A percentile compares a stretch with the other conserved stretches of the same genome.
Conservation (phyloP, 345 rosid species). For the Acer negundo region DNA sequence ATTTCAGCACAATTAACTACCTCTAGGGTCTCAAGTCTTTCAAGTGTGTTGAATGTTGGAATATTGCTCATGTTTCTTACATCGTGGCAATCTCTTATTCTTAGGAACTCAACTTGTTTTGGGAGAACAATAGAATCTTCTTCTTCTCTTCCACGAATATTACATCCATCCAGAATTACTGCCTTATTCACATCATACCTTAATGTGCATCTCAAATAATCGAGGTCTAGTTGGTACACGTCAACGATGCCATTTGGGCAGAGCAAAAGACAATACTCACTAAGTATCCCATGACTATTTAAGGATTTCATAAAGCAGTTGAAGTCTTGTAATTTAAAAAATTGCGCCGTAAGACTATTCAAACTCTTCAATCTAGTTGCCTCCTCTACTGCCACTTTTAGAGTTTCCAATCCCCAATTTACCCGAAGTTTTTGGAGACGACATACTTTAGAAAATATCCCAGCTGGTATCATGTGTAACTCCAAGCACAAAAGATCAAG, state of each 20-base stretch:
- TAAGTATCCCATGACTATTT: neutral
- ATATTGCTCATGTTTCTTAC: neutral
- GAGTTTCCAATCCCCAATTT: neutral
- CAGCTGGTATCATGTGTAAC: slow-evolving; percentile 2
- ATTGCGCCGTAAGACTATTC: neutral
- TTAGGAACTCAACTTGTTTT: neutral
- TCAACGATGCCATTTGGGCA: too few species aligned
- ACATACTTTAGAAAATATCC: slow-evolving; percentile 9
- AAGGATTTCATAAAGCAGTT: neutral
- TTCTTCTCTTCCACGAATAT: neutral
- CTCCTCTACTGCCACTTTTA: slow-evolving; percentile 8
- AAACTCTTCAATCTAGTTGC: slow-evolving; percentile 9
- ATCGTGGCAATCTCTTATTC: fast-evolving
- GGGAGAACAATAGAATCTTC: neutral
- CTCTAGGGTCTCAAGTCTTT: neutral
- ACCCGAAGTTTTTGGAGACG: neutral
- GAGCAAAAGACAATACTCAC: neutral
- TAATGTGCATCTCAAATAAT: neutral
- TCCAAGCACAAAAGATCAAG: slow-evolving; percentile 7
- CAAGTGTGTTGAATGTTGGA: slow-evolving; percentile 5
- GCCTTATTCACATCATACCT: neutral
- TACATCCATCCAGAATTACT: neutral
- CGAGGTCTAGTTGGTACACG: too few species aligned
- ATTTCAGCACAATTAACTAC: too few species aligned
- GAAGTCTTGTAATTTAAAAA: neutral